Evolutionary conservation across 371 early-diverging fungal species (phyloP), one percentile per base, ranked within the genome.

Genomic region (Haplosporangium sp.): DNA sequence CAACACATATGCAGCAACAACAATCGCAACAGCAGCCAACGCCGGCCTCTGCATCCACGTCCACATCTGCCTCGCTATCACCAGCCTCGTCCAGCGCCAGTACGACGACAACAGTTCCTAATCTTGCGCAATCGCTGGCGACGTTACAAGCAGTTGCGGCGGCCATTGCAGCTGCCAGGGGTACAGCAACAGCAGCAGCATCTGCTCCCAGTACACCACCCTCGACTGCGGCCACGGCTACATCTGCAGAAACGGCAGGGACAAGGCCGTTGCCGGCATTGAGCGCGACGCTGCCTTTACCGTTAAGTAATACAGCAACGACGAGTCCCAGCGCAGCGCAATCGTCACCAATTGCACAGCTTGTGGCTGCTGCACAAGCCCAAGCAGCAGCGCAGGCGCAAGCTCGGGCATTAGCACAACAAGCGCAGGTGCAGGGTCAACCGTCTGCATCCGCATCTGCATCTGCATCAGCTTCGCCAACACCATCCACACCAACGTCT

Each of bases 341-440:
- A 4, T 55, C 59, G 16, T 74, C 75, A 1, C 69, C 75, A 20
- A 74, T 74, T 37, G 75, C 75, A 21, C 75, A 74, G 62, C 59
- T 74, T 9, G 75, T 74, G 6, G 75, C 75, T 36, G 75, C 75
- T 21, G 75, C 75, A 18, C 75, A 69, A 42, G 70, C 69, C 2
- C 76, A 69, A 29, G 62, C 65, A 38, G 53, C 50, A 48, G 69
- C 66, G 5, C 60, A 62, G 45, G 67, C 74, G 2, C 63, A 55
- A 38, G 64, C 69, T 9, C 56, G 55, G 18, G 63, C 64, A 6
- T 23, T 59, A 18, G 67, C 69, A 11, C 51, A 47, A 54, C 29
- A 29, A 29, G 67, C 62, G n/a, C 55, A 67, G 47, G 54, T 52
- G 36, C 67, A 59, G 55, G 63, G 43, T 18, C 58, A 65, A 16